Percentiles rank a stretch among this genome's conserved stretches.
These are phyloP conservation scores for Neocatenulostroma microsporum DNA, from an alignment of 2,329 filamentous ascomycete species.

Conservation along the genomic window DNA sequence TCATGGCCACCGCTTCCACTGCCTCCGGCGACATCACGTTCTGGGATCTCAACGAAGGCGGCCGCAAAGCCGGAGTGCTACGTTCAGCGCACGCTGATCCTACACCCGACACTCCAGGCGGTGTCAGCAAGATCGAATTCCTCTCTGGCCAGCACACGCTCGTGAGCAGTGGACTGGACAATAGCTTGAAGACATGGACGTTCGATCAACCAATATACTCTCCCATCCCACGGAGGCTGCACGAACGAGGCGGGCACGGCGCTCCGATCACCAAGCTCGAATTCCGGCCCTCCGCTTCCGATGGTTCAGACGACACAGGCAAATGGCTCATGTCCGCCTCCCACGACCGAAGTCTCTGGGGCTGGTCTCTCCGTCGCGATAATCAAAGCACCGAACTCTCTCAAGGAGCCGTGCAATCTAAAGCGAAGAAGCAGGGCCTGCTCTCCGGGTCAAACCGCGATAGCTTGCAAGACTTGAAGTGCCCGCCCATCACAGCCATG, in stretches of 20 bases:
- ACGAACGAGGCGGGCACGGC: conserved; percentile 80
- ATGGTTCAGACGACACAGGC: conserved; percentile 77
- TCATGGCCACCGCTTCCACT: conserved; percentile 84
- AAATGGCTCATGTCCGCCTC: conserved; percentile 94
- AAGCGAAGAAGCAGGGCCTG: conserved; percentile 79
- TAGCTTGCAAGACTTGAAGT: conserved; percentile 61
- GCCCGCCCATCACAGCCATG: conserved; percentile 84
- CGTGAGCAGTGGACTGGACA: conserved; percentile 84
- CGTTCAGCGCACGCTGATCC: conserved; percentile 81
- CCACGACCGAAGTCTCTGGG: conserved; percentile 86
- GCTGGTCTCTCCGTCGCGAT: conserved; percentile 88
- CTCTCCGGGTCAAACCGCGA: conserved; percentile 36
- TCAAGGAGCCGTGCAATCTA: conserved; percentile 80
- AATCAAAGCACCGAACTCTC: conserved; percentile 90
- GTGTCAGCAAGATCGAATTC: conserved; percentile 83
- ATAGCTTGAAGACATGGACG: conserved; percentile 92
- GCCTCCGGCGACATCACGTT: conserved; percentile 82
- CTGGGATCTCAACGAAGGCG: conserved; percentile 90
- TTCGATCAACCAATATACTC: conserved; percentile 90
- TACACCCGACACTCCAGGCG: conserved; percentile 61
- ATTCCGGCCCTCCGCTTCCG: conserved; percentile 81
- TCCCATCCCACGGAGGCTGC: conserved; percentile 76
- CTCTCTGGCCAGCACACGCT: conserved; percentile 81
- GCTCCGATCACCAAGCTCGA: conserved; percentile 73
- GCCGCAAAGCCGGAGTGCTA: conserved; percentile 76